Base-by-base conservation (phyloP, 2,329 filamentous ascomycete species). In the Cercospora sesami region DNA sequence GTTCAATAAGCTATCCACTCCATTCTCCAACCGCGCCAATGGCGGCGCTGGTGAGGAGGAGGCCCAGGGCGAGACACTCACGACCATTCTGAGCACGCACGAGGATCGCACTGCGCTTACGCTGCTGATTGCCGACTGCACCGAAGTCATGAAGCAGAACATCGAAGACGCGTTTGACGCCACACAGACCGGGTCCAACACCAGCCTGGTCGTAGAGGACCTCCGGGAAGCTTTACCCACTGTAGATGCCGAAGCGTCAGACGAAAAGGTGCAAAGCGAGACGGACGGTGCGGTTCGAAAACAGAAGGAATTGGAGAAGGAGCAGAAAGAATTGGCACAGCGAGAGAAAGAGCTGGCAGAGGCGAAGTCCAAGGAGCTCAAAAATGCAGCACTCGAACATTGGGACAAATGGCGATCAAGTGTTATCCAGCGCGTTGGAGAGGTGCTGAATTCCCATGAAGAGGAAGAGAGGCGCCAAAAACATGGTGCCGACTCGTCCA, bases 341-440 rank as follows among this genome's bases (percentile, higher is more conserved):
- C 75, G 83, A 53, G 80, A 82, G 74, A 83, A 84, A 71, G 85
- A 87, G 68, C 76, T 87, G 9, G 82, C 81, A 18, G 80, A 80
- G 3, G 80, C 81, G 3, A 82, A 83, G 64, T 84, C 90, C 69
- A 81, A 85, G 66, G 89, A 92, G 73, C 80, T 93, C 73, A 93
- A 89, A 81, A 88, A 86, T 70, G 89, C 90, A 64, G 86, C 89
- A 1, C 77, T 96, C 5, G 81, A 84, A 6, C 89, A 90, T 76
- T 96, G 94, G 76, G 88, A 91, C 67, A 90, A 92, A 71, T 98
- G 94, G 94, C 87, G 92, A 74, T 84, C 87, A 5, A 83, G 84
- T 12, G 86, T 97, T 9, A 81, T 92, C 48, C 85, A 87, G 66
- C 87, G 93, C 14, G 82, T 96, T 26, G 87, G 88, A 18, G 90